phyloP scores from a whole-genome alignment of 306 rosid genomes.

The Clitoria ternatea region DNA sequence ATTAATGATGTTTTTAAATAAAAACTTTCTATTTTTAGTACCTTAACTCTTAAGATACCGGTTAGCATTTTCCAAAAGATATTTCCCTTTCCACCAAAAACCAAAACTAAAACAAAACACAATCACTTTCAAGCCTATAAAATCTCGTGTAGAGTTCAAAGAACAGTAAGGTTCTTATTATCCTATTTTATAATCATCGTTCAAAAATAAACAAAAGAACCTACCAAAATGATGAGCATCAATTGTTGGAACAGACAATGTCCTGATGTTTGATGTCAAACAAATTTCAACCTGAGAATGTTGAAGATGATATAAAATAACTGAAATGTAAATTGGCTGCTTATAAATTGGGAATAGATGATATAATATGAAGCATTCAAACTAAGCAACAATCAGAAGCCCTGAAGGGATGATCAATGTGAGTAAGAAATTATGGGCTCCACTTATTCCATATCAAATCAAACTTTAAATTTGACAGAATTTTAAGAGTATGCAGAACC shows the following conservation, averaged over 20 bases:
- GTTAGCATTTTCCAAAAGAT: too few relatives aligned
- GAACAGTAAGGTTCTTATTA: constrained; percentile 7
- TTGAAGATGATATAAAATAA: neutral
- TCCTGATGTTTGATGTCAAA: constrained; percentile 81
- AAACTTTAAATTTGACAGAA: neutral
- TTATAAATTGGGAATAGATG: neutral
- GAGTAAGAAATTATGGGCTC: neutral
- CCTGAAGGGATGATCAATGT: neutral
- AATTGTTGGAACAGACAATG: constrained; percentile 63
- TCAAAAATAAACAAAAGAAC: constrained; percentile 26
- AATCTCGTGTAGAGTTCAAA: neutral
- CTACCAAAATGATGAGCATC: constrained; percentile 92
- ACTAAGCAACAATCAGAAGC: neutral
- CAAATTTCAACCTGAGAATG: constrained; percentile 91
- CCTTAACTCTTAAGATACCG: too few relatives aligned
- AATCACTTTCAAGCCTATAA: neutral
- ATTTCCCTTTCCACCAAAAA: neutral
- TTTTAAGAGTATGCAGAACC: neutral
- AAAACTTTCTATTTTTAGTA: too few relatives aligned
- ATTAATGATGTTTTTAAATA: too few relatives aligned
- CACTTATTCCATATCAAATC: neutral
- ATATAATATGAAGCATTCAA: neutral
- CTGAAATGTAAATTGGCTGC: neutral
- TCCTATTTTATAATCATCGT: neutral
- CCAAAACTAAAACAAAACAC: neutral